Percentiles rank a stretch among this genome's conserved stretches.
These are phyloP conservation scores for Fusarium fujikuroi DNA, from an alignment of 2,329 filamentous ascomycete genomes.

Conservation along the genomic window DNA sequence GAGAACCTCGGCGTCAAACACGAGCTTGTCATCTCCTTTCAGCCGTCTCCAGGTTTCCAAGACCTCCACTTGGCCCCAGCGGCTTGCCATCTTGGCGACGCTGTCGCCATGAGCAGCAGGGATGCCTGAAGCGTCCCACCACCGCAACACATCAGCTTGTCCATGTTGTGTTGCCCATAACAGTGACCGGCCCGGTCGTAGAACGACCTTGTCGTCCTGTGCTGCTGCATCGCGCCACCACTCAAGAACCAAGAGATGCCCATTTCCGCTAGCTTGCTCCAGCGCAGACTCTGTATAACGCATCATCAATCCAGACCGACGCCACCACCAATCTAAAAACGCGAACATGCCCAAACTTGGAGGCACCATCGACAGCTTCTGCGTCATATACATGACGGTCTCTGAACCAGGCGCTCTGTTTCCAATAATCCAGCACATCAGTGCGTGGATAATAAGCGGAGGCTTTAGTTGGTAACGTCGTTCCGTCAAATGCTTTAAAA, in stretches of 20 bases:
- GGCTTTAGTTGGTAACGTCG: conserved; percentile 86
- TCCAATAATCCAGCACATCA: conserved; percentile 92
- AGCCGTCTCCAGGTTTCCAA: conserved; percentile 82
- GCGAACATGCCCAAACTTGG: conserved; percentile 83
- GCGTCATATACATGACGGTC: conserved; percentile 83
- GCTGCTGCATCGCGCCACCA: conserved; percentile 87
- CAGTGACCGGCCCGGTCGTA: conserved; percentile 87
- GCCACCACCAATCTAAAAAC: conserved; percentile 93
- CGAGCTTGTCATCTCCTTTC: conserved; percentile 72
- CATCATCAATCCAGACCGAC: conserved; percentile 78
- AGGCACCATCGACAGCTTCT: conserved; percentile 89
- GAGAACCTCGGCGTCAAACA: conserved; percentile 85
- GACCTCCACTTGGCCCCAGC: conserved; percentile 85
- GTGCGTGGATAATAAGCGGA: conserved; percentile 86
- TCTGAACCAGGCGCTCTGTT: conserved; percentile 81
- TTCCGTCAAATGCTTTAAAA: conserved; percentile 87
- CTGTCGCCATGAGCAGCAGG: conserved; percentile 82
- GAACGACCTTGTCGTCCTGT: conserved; percentile 66
- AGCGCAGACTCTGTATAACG: conserved; percentile 89
- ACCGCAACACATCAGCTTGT: conserved; percentile 79
- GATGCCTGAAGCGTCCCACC: conserved; percentile 88
- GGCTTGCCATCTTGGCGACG: conserved; percentile 84
- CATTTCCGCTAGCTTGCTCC: conserved; percentile 86
- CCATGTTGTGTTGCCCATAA: conserved; percentile 86
- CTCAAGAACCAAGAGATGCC: conserved; percentile 85